These are phyloP conservation scores for Phytopythium aichiense DNA, from an alignment of 352 stramenopile species.

Conservation along the genomic window DNA sequence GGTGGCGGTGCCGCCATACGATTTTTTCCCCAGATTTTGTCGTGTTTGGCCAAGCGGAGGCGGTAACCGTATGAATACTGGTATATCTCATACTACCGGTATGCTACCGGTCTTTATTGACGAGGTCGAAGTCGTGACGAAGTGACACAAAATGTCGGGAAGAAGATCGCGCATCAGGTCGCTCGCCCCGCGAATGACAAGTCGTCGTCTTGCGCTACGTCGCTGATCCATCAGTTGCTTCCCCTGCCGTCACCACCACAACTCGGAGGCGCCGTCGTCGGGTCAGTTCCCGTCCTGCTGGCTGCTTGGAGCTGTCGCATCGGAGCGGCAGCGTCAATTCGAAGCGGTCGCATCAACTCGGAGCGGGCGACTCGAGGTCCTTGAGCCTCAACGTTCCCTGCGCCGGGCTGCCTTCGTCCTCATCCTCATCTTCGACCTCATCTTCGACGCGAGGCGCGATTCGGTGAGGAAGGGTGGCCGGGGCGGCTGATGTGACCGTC, in stretches of 20 bases:
- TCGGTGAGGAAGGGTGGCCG: not conserved
- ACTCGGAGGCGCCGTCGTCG: not conserved
- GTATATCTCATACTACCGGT: no score
- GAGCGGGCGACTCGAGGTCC: not conserved
- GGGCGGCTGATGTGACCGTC: not conserved
- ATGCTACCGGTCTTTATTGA: no score
- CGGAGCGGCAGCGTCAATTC: not conserved
- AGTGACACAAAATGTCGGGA: no score
- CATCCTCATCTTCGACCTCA: not conserved
- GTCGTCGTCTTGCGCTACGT: no score
- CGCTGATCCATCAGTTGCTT: not conserved
- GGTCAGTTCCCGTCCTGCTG: not conserved
- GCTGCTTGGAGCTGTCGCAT: not conserved
- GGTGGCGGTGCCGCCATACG: not conserved
- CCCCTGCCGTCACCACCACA: not conserved
- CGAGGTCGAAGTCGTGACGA: no score
- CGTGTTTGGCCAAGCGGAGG: constrained; percentile 4
- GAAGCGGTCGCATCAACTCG: not conserved
- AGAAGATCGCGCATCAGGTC: not conserved
- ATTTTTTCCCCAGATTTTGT: constrained; percentile 1
- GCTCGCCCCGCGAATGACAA: no score
- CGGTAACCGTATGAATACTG: not conserved
- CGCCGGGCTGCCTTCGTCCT: not conserved
- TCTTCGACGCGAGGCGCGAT: not conserved
- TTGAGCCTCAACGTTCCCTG: not conserved